phyloP scores from a whole-genome alignment of 2,329 filamentous ascomycete species.

The Cyphellophora attinorum region DNA sequence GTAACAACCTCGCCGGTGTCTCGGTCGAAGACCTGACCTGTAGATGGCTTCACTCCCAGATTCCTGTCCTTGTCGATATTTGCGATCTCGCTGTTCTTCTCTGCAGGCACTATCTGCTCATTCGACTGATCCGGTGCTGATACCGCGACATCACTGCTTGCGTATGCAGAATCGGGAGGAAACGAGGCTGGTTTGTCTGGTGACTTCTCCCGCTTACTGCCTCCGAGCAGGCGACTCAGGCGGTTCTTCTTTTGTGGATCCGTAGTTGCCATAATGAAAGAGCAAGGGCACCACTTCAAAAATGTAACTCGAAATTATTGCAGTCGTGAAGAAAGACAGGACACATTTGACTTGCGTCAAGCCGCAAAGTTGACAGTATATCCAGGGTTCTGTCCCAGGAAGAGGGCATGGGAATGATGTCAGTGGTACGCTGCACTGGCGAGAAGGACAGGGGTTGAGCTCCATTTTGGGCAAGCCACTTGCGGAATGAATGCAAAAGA shows the following conservation, averaged over 20 bases:
- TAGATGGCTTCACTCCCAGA: conserved; percentile 15
- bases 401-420: too few relatives aligned
- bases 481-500: too few relatives aligned
- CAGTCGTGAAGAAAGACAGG: too few relatives aligned
- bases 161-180: conserved; percentile 16
- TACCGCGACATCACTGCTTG: conserved; percentile 13
- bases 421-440: too few relatives aligned
- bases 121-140: conserved; percentile 5
- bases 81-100: conserved; percentile 17
- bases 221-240: conserved; percentile 51
- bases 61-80: conserved; percentile 16
- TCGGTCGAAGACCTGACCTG: conserved; percentile 17
- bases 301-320: too few relatives aligned
- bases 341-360: too few relatives aligned
- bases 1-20: conserved; percentile 19
- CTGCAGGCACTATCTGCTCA: conserved; percentile 14
- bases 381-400: too few relatives aligned
- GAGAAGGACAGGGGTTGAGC: too few relatives aligned
- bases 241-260: conserved; percentile 53
- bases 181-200: conserved; percentile 4
- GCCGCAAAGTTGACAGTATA: too few relatives aligned
- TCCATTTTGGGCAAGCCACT: too few relatives aligned
- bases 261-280: too few relatives aligned
- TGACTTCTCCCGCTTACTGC: conserved; percentile 10
- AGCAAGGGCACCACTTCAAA: too few relatives aligned